phyloP scores from a whole-genome alignment of 768 basidiomycete species.

The Termitomyces sp. region DNA sequence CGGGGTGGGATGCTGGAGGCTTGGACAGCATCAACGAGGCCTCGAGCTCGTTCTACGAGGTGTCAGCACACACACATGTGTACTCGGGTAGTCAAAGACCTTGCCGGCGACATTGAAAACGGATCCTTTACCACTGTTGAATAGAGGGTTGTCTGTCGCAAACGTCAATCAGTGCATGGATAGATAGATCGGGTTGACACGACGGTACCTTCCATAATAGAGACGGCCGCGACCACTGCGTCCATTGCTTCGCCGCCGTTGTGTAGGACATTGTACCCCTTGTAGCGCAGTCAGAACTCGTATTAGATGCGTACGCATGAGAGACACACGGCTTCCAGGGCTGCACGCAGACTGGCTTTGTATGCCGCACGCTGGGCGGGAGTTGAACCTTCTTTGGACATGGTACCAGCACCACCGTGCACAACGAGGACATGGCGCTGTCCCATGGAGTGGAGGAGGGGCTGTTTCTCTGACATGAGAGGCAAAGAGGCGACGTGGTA shows the following conservation, averaged over 20 bases:
- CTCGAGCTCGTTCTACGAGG: constrained; percentile 72
- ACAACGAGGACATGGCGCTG: constrained; percentile 51
- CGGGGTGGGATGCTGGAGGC: constrained; percentile 62
- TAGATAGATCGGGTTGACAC: not conserved
- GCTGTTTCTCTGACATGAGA: constrained; percentile 15
- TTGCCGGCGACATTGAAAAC: constrained; percentile 82
- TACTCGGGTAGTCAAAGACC: constrained; percentile 32
- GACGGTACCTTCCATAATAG: constrained; percentile 63
- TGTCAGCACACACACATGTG: not conserved
- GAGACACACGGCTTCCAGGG: constrained; percentile 43
- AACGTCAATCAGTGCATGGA: not conserved
- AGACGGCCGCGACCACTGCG: constrained; percentile 73
- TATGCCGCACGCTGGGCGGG: constrained; percentile 59
- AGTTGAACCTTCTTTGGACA: constrained; percentile 52
- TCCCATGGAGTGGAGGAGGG: constrained; percentile 11
- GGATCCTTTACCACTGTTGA: constrained; percentile 78
- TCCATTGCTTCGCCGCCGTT: constrained; percentile 81
- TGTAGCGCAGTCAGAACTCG: not conserved
- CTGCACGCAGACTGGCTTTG: constrained; percentile 46
- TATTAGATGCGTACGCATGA: not conserved
- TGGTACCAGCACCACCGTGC: constrained; percentile 79
- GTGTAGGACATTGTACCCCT: constrained; percentile 61
- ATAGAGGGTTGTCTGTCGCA: constrained; percentile 62
- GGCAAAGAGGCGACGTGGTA: too few species aligned
- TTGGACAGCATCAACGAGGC: constrained; percentile 78